Percentiles rank a stretch among this genome's conserved stretches.
These are phyloP conservation scores for Anaeramoeba ignava DNA, from an alignment of 78 protist species.

Conservation along the genomic window DNA sequence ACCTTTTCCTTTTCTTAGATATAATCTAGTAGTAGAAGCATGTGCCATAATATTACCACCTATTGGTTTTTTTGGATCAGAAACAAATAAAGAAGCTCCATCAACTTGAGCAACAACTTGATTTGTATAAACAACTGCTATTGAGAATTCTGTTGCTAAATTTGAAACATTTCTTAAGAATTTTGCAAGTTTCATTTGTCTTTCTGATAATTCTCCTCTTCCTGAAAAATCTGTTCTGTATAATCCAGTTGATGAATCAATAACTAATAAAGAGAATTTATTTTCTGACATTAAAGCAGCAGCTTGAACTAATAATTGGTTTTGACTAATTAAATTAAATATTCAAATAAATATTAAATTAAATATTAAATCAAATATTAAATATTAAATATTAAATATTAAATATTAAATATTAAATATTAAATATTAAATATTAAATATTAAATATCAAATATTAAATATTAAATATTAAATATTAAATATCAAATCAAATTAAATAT, in stretches of 20 bases:
- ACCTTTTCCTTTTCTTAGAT: constrained; percentile 19
- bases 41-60: constrained; percentile 99
- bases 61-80: constrained; percentile 25
- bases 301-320: no score
- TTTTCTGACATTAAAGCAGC: no score
- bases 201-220: constrained; percentile 87
- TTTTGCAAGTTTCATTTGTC: constrained; percentile 91
- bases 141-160: constrained; percentile 92
- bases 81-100: constrained; percentile 46
- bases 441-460: no score
- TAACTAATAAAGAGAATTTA: constrained; percentile 72
- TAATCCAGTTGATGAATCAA: constrained; percentile 91
- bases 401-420: no score
- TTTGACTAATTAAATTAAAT: no score
- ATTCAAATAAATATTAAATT: no score
- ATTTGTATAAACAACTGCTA: no score
- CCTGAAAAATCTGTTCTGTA: constrained; percentile 78
- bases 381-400: no score
- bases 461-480: no score
- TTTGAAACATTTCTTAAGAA: constrained; percentile 79
- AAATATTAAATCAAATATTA: no score
- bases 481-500: no score
- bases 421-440: no score
- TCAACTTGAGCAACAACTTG: constrained; percentile 91
- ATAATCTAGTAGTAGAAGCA: constrained; percentile 87